Evolutionary conservation across 1,139 yeast genomes (phyloP).

Genomic region (Suhomyces bribrorum): DNA sequence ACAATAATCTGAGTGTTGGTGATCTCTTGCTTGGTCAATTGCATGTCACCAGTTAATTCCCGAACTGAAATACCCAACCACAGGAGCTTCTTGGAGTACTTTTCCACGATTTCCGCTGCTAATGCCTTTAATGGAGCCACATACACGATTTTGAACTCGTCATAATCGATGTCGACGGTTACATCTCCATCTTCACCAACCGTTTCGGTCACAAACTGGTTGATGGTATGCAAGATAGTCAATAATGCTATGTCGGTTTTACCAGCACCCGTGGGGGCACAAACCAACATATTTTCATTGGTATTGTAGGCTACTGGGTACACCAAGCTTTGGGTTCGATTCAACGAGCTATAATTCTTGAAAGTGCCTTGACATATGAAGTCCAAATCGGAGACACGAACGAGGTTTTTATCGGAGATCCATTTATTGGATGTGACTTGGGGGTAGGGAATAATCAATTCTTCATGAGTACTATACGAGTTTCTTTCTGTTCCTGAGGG

Average conservation of each 20-base stretch:
- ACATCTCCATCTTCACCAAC: constrained; percentile 49
- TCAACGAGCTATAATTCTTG: constrained; percentile 71
- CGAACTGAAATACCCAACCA: constrained; percentile 87
- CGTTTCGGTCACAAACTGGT: constrained; percentile 57
- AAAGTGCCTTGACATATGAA: constrained; percentile 82
- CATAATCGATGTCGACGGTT: constrained; percentile 66
- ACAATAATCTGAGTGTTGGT: constrained; percentile 86
- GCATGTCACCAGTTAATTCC: constrained; percentile 97
- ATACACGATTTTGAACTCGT: constrained; percentile 86
- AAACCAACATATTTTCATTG: constrained; percentile 91
- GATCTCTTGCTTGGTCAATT: constrained; percentile 80
- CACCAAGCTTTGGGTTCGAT: constrained; percentile 89
- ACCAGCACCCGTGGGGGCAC: constrained; percentile 99
- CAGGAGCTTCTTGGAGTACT: constrained; percentile 71
- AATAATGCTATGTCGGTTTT: constrained; percentile 95
- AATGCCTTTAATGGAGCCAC: constrained; percentile 96
- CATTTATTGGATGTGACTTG: constrained; percentile 46
- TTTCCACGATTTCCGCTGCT: constrained; percentile 96
- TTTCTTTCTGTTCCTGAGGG: constrained; percentile 82
- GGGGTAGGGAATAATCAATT: constrained; percentile 79
- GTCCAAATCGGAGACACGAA: constrained; percentile 66
- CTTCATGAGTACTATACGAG: constrained; percentile 68
- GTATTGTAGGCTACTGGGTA: constrained; percentile 91
- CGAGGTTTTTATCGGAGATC: constrained; percentile 55
- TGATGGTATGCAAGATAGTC: constrained; percentile 78